Base-by-base conservation (phyloP, 2,329 filamentous ascomycete species). In the Gnomoniopsis smithogilvyi region DNA sequence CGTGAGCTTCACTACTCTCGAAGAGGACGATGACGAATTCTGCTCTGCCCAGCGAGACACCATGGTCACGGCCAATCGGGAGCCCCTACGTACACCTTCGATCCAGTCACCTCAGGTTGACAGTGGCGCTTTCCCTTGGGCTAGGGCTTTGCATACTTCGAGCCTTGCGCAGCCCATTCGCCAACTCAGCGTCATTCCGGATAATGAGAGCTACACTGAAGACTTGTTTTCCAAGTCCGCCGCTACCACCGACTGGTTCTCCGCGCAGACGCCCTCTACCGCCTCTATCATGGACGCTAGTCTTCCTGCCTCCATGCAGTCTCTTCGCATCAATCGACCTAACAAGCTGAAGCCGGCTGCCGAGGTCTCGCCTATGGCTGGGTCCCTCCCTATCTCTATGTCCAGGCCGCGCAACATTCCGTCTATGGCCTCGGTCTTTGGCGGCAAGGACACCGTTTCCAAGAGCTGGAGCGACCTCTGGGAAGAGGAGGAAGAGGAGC, bases 391-490 rank as follows among this genome's bases (percentile, higher is more conserved):
- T 6, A 94, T 95, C 70, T 86, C 83, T 63, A 91, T 93, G 74
- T 90, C 89, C 15, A 86, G 95, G 70, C 89, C 91, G 0, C 84
- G 84, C 65, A 80, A 85, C 63, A 82, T 84, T 45, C 78, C 84
- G 56, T 87, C 90, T 62, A 88, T 94, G 81, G 87, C 90, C 4
- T 84, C 89, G 69, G 85, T 94, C 53, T 94, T 96, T 70, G 91
- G 90, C 69, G 86, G 89, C 71, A 84, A 86, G 63, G 89, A 94
- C 49, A 79, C 83, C 51, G 91, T 96, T 51, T 96, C 95, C 58
- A 98, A 98, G 88, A 98, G 95, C 80, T 99, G 95, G 95, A 96
- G 93, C 69, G 95, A 99, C 73, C 86, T 98, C 73, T 97, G 92
- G 89, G 94, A 98, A 60, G 94, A 98, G 73, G 94, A 98, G 56